Percentiles rank a stretch among this genome's conserved stretches.
phyloP scores from a whole-genome alignment of 148 eudicot genomes.

The Camellia japonica region DNA sequence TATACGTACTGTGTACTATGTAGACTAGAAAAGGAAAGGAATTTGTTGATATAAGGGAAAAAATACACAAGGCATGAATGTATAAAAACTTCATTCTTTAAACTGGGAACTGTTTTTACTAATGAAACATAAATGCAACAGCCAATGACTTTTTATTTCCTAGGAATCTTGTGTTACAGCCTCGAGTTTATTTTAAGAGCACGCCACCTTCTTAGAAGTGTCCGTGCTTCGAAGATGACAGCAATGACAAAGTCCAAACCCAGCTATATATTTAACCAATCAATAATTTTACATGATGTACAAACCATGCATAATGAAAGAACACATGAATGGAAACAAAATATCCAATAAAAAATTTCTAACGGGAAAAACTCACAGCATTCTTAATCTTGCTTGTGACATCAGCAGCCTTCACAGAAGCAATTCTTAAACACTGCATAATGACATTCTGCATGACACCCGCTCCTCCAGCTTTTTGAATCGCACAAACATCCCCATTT shows the following conservation, averaged over 20 bases:
- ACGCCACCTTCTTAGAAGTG: too few relatives aligned
- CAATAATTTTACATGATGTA: background rate
- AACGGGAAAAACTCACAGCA: slow-evolving; percentile 53
- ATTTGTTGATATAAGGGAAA: background rate
- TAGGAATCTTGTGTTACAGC: too few relatives aligned
- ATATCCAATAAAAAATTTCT: background rate
- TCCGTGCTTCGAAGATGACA: background rate
- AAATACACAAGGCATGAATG: background rate
- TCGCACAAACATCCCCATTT: slow-evolving; percentile 84
- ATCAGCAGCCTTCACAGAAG: slow-evolving; percentile 81
- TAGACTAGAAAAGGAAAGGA: background rate
- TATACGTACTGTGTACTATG: background rate
- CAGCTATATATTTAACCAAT: background rate
- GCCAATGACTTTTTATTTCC: too few relatives aligned
- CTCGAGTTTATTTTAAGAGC: too few relatives aligned
- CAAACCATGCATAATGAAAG: background rate
- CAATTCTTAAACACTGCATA: slow-evolving; percentile 77
- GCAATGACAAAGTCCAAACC: background rate
- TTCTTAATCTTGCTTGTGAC: slow-evolving; percentile 60
- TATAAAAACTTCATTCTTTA: background rate
- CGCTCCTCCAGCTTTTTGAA: slow-evolving; percentile 90
- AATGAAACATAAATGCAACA: background rate
- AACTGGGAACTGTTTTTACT: background rate
- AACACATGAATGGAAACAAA: background rate
- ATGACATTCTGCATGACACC: slow-evolving; percentile 61